phyloP scores from a whole-genome alignment of 768 basidiomycete species.

The Russula virescens region DNA sequence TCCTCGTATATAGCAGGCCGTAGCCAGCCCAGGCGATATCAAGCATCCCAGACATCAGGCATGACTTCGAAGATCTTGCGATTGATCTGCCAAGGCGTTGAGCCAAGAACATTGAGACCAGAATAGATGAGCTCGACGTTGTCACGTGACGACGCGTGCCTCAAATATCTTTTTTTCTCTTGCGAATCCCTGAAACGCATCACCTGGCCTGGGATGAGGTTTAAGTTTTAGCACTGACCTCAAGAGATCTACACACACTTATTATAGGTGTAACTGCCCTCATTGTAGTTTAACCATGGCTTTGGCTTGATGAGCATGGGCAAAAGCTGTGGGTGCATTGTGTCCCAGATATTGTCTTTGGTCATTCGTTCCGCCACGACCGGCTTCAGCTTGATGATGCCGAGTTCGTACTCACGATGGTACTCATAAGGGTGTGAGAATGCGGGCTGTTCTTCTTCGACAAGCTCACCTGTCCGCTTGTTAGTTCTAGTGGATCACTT shows the following conservation, averaged over 20 bases:
- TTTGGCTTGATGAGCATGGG: constrained; percentile 93
- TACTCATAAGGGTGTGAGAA: constrained; percentile 93
- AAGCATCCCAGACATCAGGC: constrained; percentile 75
- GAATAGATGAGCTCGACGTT: constrained; percentile 82
- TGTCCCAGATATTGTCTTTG: constrained; percentile 59
- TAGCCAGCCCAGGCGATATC: constrained; percentile 74
- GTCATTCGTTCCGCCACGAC: constrained; percentile 72
- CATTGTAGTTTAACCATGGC: constrained; percentile 72
- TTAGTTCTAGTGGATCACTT: constrained; percentile 55
- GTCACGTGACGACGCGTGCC: constrained; percentile 64
- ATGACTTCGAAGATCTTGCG: constrained; percentile 49
- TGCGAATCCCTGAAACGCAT: constrained; percentile 93
- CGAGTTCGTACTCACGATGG: constrained; percentile 88
- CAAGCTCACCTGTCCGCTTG: constrained; percentile 50
- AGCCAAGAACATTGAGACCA: constrained; percentile 83
- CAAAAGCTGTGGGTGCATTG: constrained; percentile 87
- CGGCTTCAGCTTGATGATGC: constrained; percentile 82
- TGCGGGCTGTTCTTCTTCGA: constrained; percentile 83
- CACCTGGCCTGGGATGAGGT: constrained; percentile 42
- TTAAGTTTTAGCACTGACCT: constrained; percentile 6
- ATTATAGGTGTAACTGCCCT: constrained; percentile 82
- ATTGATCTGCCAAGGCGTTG: constrained; percentile 90
- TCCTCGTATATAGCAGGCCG: constrained; percentile 66
- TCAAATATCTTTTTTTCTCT: constrained; percentile 77
- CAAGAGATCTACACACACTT: constrained; percentile 44